Evolutionary conservation across 805 yeast species (phyloP).

Genomic region (Yamadazyma endophytica): DNA sequence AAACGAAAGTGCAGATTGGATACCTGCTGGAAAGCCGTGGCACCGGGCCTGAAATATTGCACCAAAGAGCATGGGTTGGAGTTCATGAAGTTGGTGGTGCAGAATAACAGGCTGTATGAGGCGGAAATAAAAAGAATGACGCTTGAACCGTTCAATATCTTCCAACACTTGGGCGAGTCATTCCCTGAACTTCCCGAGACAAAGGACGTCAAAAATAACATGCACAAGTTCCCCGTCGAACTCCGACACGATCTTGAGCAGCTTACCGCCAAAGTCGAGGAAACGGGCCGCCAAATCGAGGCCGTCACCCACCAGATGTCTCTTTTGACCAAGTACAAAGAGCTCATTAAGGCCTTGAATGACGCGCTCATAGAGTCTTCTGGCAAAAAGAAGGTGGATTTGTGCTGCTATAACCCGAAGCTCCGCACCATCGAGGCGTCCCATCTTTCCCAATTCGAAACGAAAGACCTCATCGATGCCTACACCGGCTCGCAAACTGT

Average conservation of each 20-base stretch:
- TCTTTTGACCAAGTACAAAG: conserved; percentile 29
- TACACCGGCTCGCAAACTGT: conserved; percentile 1
- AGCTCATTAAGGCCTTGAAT: conserved; percentile 31
- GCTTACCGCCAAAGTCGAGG: conserved; percentile 14
- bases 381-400: conserved; percentile 10
- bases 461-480: conserved; percentile 3
- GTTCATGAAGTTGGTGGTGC: conserved; percentile 26
- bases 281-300: conserved; percentile 10
- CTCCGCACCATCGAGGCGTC: conserved; percentile 5
- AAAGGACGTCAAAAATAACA: conserved; percentile 14
- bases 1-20: conserved; percentile 67
- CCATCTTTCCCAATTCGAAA: conserved; percentile 2
- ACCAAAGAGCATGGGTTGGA: conserved; percentile 61
- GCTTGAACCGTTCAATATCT: conserved; percentile 16
- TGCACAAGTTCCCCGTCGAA: conserved; percentile 15
- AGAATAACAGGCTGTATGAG: conserved; percentile 5
- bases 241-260: conserved; percentile 15
- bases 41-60: conserved; percentile 64
- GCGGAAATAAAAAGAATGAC: no score
- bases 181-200: conserved; percentile 43
- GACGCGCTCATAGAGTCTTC: conserved; percentile 23
- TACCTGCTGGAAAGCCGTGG: conserved; percentile 55
- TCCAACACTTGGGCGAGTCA: conserved; percentile 22
- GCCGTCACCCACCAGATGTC: conserved; percentile 8
- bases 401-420: conserved; percentile 9